Evolutionary conservation across 2,329 filamentous ascomycete species (phyloP), one percentile per base, ranked within the genome.

Genomic region (Fragosphaeria purpurea): DNA sequence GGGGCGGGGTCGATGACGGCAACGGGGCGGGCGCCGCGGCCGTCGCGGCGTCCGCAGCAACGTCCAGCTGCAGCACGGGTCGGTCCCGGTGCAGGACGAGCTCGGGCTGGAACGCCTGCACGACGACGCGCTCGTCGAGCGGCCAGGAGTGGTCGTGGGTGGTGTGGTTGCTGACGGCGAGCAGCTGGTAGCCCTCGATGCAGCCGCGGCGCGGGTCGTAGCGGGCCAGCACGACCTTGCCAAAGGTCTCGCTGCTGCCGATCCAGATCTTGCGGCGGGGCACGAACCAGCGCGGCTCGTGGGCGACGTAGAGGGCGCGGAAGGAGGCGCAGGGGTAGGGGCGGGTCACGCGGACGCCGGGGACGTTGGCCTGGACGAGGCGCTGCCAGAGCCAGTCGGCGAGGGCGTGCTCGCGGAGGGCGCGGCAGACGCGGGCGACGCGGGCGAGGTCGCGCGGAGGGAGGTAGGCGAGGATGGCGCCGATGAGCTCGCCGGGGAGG

Each of bases 211-310:
- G 69, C 44, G 81, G 77, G 62, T 95, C 82, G 61, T 89, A 96
- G 10, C 86, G 81, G n/a, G 77, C 75, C 40, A 95, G 61, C 32
- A 95, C 74, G 41, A 95, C 66, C 62, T 85, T 85, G 0, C 90
- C 90, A 2, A 77, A 83, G 45, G 88, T 74, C 34, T 82, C 76
- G 2, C 73, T 75, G 64, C 95, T 88, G 53, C 81, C 79, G 61
- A 95, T 91, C 90, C 90, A 96, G 56, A 96, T 72, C 65, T 86
- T 90, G 62, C 86, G 74, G 47, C 78, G 80, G 0, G 86, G 75
- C 1, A 96, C 72, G 60, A 95, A 95, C 90, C 90, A 96, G 59
- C 83, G 80, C 0, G 85, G 83, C 56, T 93, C 77, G 62, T 93
- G 86, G 22, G 82, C 75, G 41, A 76, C 70, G 63, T 86, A 95